Evolutionary conservation across 345 rosid genomes (phyloP).

Genomic region (Gossypium anomalum): DNA sequence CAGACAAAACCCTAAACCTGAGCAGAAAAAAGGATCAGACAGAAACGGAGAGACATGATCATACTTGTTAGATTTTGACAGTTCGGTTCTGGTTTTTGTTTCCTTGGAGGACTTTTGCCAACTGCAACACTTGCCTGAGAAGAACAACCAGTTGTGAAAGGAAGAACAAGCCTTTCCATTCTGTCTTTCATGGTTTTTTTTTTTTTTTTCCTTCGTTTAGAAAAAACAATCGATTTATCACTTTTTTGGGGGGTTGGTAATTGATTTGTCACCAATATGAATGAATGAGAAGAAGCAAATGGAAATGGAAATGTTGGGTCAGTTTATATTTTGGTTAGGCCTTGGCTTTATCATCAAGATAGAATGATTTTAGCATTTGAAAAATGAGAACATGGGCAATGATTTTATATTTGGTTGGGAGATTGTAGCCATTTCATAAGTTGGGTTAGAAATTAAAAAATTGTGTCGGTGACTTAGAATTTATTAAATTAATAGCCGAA

Average conservation of each 20-base stretch:
- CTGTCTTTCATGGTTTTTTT: not conserved
- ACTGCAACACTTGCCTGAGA: conserved; percentile 13
- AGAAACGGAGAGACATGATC: not conserved
- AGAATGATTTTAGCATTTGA: conserved; percentile 5
- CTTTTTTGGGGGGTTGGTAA: no score
- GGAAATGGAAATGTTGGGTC: not conserved
- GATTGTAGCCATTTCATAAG: no score
- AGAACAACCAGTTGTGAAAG: conserved; percentile 9
- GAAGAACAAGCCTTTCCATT: conserved; percentile 11
- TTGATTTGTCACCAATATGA: not conserved
- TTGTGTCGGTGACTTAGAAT: no score
- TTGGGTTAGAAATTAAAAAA: no score
- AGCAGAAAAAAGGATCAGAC: not conserved
- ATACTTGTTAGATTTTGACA: conserved; percentile 1
- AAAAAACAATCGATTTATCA: not conserved
- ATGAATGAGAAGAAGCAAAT: not conserved
- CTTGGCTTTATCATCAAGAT: conserved; percentile 16
- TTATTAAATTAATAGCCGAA: no score
- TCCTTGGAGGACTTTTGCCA: not conserved
- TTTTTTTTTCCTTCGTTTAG: not conserved
- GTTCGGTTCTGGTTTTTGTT: not conserved
- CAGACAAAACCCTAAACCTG: not conserved
- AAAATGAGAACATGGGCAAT: not conserved
- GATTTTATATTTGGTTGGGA: no score
- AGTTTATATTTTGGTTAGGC: conserved; percentile 1